Evolutionary conservation across 2,329 filamentous ascomycete species (phyloP).

Genomic region (Penicillium expansum): DNA sequence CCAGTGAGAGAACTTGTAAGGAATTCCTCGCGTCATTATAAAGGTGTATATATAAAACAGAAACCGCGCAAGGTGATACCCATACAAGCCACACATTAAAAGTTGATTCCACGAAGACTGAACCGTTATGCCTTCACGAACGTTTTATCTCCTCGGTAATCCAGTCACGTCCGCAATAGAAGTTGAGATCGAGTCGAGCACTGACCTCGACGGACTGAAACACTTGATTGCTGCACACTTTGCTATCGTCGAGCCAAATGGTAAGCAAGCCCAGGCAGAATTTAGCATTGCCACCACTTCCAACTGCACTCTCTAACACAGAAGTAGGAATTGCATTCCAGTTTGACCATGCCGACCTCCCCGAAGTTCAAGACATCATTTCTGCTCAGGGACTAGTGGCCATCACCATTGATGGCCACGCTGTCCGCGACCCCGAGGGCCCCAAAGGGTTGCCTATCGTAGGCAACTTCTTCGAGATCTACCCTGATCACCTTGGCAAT

Average conservation of each 20-base stretch:
- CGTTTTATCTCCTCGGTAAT: conserved; percentile 25
- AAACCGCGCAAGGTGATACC: background rate
- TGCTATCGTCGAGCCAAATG: conserved; percentile 11
- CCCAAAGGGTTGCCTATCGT: conserved; percentile 37
- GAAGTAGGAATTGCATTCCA: conserved; percentile 25
- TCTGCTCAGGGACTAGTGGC: background rate
- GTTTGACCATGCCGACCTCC: background rate
- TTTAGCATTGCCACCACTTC: background rate
- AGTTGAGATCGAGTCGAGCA: conserved; percentile 2
- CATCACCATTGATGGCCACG: conserved; percentile 15
- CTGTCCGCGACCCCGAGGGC: conserved; percentile 11
- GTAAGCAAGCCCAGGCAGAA: background rate
- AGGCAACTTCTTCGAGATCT: conserved; percentile 57
- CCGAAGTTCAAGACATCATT: conserved; percentile 4
- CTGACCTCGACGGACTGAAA: conserved; percentile 5
- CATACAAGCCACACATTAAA: background rate
- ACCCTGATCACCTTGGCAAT: conserved; percentile 58
- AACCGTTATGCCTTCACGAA: conserved; percentile 16
- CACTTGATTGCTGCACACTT: conserved; percentile 12
- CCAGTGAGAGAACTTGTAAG: background rate
- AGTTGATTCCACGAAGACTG: background rate
- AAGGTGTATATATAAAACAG: background rate
- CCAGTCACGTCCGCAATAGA: background rate
- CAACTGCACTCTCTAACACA: background rate
- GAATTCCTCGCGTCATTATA: background rate